A percentile compares a stretch with the other conserved stretches of the same genome.
Conservation (phyloP, 2,329 filamentous ascomycete genomes). For the Talaromyces sp. region DNA sequence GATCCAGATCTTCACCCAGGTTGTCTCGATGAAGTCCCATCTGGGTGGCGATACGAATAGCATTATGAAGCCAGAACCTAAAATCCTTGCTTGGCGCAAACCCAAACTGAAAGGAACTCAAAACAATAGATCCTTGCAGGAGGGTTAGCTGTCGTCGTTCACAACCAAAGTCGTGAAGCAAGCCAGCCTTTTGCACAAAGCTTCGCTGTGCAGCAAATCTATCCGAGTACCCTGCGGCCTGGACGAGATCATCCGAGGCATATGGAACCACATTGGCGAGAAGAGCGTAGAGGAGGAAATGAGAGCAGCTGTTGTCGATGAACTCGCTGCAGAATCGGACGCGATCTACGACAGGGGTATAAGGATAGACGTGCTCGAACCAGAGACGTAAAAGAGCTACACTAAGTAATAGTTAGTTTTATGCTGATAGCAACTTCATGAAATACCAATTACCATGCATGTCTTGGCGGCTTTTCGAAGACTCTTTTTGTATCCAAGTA, state of each 20-base stretch:
- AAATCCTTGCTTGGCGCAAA: background rate
- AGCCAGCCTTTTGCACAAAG: background rate
- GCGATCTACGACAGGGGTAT: background rate
- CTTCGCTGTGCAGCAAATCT: background rate
- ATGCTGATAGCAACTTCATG: background rate
- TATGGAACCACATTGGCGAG: background rate
- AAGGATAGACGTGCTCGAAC: background rate
- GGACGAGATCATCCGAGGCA: background rate
- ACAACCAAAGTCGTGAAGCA: background rate
- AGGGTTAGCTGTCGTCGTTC: background rate
- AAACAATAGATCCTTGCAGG: background rate
- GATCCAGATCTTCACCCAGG: too few relatives aligned
- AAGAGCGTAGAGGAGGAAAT: background rate
- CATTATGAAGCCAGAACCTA: too few relatives aligned
- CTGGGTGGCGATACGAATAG: too few relatives aligned
- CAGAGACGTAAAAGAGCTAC: background rate
- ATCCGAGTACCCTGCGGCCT: background rate
- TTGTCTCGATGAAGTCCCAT: too few relatives aligned
- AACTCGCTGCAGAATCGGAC: background rate
- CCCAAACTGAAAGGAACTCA: background rate
- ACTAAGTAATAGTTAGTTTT: background rate
- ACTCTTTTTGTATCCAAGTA: background rate
- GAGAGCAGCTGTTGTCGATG: background rate
- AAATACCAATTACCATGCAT: background rate
- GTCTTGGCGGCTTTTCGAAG: background rate